Evolutionary conservation across 495 filamentous ascomycete species (phyloP).

Genomic region (Penicillium diatomitis): DNA sequence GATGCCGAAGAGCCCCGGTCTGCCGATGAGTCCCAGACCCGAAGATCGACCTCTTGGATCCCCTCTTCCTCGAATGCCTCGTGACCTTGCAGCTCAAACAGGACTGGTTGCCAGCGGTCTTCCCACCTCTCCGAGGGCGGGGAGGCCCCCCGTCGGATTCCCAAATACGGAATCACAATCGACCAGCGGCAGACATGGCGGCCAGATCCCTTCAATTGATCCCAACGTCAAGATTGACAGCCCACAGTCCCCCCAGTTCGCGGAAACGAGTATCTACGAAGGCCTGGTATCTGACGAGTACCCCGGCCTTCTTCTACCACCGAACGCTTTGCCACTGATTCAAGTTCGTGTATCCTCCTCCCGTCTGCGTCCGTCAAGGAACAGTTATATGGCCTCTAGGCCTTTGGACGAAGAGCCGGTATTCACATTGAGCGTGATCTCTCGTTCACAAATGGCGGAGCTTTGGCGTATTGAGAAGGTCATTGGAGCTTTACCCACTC

Average conservation of each 20-base stretch:
- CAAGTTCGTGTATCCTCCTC: slow-evolving; percentile 84
- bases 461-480: slow-evolving; percentile 94
- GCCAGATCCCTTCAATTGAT: slow-evolving; percentile 32
- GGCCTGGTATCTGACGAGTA: slow-evolving; percentile 76
- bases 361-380: slow-evolving; percentile 80
- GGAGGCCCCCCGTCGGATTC: slow-evolving; percentile 55
- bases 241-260: slow-evolving; percentile 16
- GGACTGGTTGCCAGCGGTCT: slow-evolving; percentile 45
- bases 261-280: slow-evolving; percentile 40
- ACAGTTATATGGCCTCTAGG: slow-evolving; percentile 64
- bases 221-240: slow-evolving; percentile 31
- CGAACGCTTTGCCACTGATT: slow-evolving; percentile 81
- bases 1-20: slow-evolving; percentile 70
- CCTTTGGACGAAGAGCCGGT: slow-evolving; percentile 78
- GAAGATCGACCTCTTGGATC: slow-evolving; percentile 62
- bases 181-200: slow-evolving; percentile 4
- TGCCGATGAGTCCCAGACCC: slow-evolving; percentile 86
- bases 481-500: slow-evolving; percentile 63
- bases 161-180: slow-evolving; percentile 27
- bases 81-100: slow-evolving; percentile 47
- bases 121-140: slow-evolving; percentile 65
- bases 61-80: slow-evolving; percentile 57
- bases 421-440: slow-evolving; percentile 80
- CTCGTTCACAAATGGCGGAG: slow-evolving; percentile 66
- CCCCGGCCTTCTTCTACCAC: slow-evolving; percentile 73